phyloP scores from a whole-genome alignment of 768 basidiomycete species.

The Vararia minispora region DNA sequence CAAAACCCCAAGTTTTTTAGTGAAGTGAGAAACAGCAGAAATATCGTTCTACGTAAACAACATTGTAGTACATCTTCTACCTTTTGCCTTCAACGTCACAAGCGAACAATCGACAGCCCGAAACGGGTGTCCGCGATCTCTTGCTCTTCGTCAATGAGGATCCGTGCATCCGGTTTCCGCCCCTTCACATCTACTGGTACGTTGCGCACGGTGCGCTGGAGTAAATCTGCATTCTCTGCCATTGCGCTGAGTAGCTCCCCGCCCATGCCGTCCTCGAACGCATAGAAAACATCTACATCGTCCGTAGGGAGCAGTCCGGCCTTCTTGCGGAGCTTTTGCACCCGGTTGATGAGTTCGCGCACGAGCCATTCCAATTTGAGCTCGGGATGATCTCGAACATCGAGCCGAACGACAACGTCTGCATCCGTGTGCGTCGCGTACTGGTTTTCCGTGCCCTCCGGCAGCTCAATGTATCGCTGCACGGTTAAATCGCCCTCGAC shows the following conservation, averaged over 20 bases:
- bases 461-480: constrained; percentile 82
- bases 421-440: constrained; percentile 84
- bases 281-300: constrained; percentile 82
- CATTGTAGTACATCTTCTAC: constrained; percentile 22
- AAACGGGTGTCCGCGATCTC: constrained; percentile 77
- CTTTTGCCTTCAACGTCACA: constrained; percentile 21
- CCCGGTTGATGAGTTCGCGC: constrained; percentile 82
- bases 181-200: constrained; percentile 51
- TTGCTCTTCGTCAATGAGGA: constrained; percentile 80
- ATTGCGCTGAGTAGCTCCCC: constrained; percentile 56
- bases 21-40: too few relatives aligned
- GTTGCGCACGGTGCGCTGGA: constrained; percentile 65
- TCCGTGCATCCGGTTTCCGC: constrained; percentile 32
- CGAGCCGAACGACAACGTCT: constrained; percentile 90
- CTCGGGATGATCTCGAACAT: constrained; percentile 79
- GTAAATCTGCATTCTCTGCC: constrained; percentile 50
- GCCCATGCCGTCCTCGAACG: constrained; percentile 59
- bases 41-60: constrained; percentile 19
- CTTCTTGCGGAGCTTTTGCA: constrained; percentile 93
- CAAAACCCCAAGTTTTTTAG: too few relatives aligned
- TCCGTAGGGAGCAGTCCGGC: constrained; percentile 93
- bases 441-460: constrained; percentile 38
- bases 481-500: constrained; percentile 86
- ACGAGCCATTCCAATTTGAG: constrained; percentile 82
- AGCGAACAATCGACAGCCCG: constrained; percentile 51